Percentiles rank a stretch among this genome's conserved stretches.
These are phyloP conservation scores for Globisporangium parvum DNA, from an alignment of 352 stramenopile species.

Conservation along the genomic window DNA sequence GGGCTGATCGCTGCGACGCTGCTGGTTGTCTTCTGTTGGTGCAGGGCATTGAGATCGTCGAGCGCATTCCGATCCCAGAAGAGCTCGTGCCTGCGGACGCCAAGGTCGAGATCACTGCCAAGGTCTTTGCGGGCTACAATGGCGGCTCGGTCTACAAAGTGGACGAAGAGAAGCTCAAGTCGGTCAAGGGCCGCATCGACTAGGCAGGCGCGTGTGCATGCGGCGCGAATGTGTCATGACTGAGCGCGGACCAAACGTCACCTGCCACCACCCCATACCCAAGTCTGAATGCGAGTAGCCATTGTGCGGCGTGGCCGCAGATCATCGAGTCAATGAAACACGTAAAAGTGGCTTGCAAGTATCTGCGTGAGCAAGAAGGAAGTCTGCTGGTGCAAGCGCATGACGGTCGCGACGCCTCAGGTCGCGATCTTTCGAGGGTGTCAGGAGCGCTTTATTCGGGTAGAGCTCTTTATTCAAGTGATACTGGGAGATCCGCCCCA, in stretches of 20 bases:
- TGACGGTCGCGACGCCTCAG: neutral
- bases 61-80: slow-evolving; percentile 97
- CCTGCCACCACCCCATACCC: too few species aligned
- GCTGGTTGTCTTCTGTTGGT: neutral
- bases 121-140: slow-evolving; percentile 91
- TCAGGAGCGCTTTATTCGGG: neutral
- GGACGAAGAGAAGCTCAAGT: slow-evolving; percentile 90
- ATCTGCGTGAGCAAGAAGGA: too few species aligned
- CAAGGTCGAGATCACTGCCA: slow-evolving; percentile 98
- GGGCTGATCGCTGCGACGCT: neutral
- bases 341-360: too few species aligned
- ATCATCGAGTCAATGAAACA: too few species aligned
- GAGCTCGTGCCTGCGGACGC: slow-evolving; percentile 97
- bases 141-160: slow-evolving; percentile 91
- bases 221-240: too few species aligned
- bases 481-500: neutral
- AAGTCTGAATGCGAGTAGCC: too few species aligned
- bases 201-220: neutral
- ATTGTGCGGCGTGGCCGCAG: too few species aligned
- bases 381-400: neutral
- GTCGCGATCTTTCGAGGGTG: neutral
- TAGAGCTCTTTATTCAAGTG: neutral
- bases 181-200: slow-evolving; percentile 84
- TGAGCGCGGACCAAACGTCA: too few species aligned
- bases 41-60: slow-evolving; percentile 97